Percentiles rank a stretch among this genome's conserved stretches.
Evolutionary conservation across 805 yeast species (phyloP).

Genomic region (Yamadazyma olivae): DNA sequence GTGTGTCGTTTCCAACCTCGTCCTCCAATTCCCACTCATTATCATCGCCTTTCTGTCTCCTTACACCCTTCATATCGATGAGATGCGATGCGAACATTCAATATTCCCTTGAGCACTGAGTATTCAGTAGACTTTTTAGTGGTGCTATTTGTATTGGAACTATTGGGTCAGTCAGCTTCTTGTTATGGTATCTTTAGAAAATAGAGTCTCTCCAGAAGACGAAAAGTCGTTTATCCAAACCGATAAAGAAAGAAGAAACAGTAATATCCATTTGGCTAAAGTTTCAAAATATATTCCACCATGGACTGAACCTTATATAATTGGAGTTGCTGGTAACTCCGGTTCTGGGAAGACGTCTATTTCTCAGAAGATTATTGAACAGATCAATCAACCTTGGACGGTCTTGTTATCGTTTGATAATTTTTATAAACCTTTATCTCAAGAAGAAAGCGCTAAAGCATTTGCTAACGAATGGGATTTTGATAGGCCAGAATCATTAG

Average conservation of each 20-base stretch:
- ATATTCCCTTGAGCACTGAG: no score
- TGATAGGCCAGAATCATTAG: conserved; percentile 83
- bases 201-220: no score
- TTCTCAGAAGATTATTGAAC: conserved; percentile 75
- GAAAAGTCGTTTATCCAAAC: background rate
- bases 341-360: conserved; percentile 94
- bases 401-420: conserved; percentile 86
- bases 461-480: conserved; percentile 75
- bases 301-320: conserved; percentile 43
- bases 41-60: conserved; percentile 12
- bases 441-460: conserved; percentile 61
- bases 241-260: background rate
- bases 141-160: no score
- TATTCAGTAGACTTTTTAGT: no score
- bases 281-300: conserved; percentile 33
- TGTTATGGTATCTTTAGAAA: no score
- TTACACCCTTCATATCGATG: conserved; percentile 4
- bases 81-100: conserved; percentile 4
- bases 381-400: conserved; percentile 89
- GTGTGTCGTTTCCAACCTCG: no score
- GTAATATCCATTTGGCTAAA: conserved; percentile 4
- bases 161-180: conserved; percentile 5
- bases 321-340: conserved; percentile 47
- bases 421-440: conserved; percentile 74
- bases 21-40: conserved; percentile 17